Conservation (phyloP, 2,329 filamentous ascomycete genomes). For the Cercospora nicotianae region DNA sequence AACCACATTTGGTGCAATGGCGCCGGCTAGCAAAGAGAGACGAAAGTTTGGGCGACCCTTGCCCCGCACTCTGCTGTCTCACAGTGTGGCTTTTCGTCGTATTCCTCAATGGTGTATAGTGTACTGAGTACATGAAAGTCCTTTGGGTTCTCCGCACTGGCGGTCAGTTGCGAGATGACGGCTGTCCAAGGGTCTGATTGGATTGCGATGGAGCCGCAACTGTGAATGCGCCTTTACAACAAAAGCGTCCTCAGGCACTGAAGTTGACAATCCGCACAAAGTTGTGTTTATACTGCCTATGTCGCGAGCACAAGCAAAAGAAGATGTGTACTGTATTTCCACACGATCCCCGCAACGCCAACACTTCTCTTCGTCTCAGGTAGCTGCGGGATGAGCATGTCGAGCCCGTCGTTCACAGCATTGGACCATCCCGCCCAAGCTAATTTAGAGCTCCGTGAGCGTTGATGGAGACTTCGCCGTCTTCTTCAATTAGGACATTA, state of each 20-base stretch:
- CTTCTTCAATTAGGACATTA: constrained; percentile 71
- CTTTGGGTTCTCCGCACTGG: neutral
- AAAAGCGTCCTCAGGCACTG: neutral
- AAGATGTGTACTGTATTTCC: neutral
- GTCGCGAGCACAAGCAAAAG: neutral
- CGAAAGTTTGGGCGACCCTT: neutral
- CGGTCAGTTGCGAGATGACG: neutral
- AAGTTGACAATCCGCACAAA: neutral
- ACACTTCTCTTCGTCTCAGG: neutral
- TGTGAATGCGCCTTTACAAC: neutral
- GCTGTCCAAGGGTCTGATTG: neutral
- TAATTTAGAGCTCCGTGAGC: neutral
- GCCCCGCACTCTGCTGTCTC: constrained; percentile 2
- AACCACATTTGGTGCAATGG: constrained; percentile 1
- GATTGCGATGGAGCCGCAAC: neutral
- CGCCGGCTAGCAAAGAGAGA: neutral
- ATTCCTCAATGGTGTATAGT: neutral
- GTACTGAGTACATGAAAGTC: neutral
- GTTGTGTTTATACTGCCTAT: neutral
- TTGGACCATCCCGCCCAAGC: neutral
- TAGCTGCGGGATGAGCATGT: neutral
- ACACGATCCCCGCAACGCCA: neutral
- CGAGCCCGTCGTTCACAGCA: neutral
- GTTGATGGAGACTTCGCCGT: constrained; percentile 48
- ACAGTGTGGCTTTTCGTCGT: constrained; percentile 1